Conservation (phyloP, 2,329 filamentous ascomycete genomes). For the Sporothrix humicola region DNA sequence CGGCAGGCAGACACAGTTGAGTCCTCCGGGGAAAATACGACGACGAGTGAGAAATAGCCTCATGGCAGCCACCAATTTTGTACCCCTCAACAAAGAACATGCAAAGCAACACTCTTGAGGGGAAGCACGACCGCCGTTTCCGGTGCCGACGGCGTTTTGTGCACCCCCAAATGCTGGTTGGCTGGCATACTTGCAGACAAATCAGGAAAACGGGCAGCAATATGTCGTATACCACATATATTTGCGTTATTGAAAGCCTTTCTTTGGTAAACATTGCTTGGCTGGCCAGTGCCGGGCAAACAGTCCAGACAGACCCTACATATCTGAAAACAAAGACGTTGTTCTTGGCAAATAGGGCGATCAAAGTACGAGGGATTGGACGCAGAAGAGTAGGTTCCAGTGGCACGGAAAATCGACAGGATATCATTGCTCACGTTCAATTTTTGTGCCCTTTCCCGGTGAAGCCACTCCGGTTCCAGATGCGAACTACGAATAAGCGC, state of each 20-base stretch:
- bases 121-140: background rate
- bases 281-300: background rate
- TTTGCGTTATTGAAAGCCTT: constrained; percentile 10
- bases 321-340: constrained; percentile 9
- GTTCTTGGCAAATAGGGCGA: background rate
- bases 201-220: constrained; percentile 6
- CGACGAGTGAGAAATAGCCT: background rate
- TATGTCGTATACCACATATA: background rate
- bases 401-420: background rate
- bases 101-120: background rate
- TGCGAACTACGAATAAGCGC: constrained; percentile 5
- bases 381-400: background rate
- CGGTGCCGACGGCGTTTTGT: constrained; percentile 4
- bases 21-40: background rate
- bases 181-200: background rate
- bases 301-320: background rate
- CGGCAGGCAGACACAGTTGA: background rate
- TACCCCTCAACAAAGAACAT: background rate
- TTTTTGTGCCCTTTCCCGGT: background rate
- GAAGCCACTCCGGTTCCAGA: background rate
- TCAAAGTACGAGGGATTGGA: background rate
- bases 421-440: background rate
- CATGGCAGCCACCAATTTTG: background rate
- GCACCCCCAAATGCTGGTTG: background rate
- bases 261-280: background rate